Base-by-base conservation (phyloP, 352 stramenopile species). In the Blastocystis sp. region DNA sequence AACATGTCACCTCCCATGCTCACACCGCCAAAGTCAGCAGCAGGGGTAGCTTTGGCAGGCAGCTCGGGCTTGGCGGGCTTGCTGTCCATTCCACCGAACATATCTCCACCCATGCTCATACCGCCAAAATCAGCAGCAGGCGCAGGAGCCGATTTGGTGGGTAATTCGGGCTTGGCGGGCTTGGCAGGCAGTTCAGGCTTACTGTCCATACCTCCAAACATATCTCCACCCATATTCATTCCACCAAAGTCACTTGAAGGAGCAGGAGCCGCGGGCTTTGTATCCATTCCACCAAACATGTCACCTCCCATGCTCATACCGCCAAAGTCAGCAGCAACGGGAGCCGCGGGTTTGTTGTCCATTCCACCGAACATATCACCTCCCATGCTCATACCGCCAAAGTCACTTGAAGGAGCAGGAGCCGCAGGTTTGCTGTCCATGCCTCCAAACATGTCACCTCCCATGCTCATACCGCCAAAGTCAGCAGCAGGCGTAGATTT, bases 391-490 rank as follows among this genome's bases (percentile, higher is more conserved):
- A 71, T 52, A 3, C 64, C 64, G 28, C 64, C 34, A 45, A 71
- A 71, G 21, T 63, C 52, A 66, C 38, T 66, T 10, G 70, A 65
- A 66, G 70, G 21, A 43, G 38, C 40, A 80, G 70, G 7, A 63
- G 68, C 19, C 42, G 24, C 43, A 62, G 78, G 21, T 11, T 63
- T 28, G 14, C 1, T 63, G 24, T 77, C 60, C 78, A 88, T 88
- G 52, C 57, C 78, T 61, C 78, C 78, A 77, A 88, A 88, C 78
- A 88, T 77, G 63, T 88, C 78, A 1, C 63, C 63, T 24, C 70
- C 70, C 62, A 69, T 45, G 14, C 28, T 45, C 62, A 69, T 69
- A 0, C 40, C 40, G 14, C 62, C 14, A 14, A 69, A 40, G 40
- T 40, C 24, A n/a, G 17, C n/a, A 10, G 61, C 59, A 11, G 62